phyloP scores from a whole-genome alignment of 2,329 filamentous ascomycete genomes.

The Fusarium dimerum region DNA sequence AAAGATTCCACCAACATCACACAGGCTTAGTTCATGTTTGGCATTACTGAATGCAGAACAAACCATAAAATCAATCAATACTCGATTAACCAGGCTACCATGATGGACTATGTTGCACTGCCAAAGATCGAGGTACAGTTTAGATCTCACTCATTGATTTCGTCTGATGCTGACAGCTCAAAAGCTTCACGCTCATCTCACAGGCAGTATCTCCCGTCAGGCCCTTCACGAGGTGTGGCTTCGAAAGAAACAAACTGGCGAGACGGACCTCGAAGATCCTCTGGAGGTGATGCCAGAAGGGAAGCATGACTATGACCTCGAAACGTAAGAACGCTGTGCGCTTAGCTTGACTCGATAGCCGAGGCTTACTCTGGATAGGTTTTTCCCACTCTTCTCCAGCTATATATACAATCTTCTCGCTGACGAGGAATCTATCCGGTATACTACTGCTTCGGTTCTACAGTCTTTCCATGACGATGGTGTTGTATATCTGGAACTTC shows the following conservation, averaged over 20 bases:
- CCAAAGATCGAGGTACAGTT: conserved; percentile 55
- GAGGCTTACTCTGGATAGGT: conserved; percentile 47
- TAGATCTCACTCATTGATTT: background rate
- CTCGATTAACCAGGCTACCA: background rate
- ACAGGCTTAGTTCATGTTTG: too few relatives aligned
- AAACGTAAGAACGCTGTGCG: conserved; percentile 54
- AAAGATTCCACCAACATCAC: too few relatives aligned
- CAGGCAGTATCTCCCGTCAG: conserved; percentile 72
- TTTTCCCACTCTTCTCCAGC: conserved; percentile 76
- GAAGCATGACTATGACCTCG: conserved; percentile 71
- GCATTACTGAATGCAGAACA: too few relatives aligned
- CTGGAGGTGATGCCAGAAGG: conserved; percentile 66
- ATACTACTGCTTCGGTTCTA: conserved; percentile 67
- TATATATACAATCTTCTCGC: conserved; percentile 79
- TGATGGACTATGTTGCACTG: conserved; percentile 49
- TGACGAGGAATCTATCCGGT: conserved; percentile 57
- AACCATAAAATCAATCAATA: too few relatives aligned
- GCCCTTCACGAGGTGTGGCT: conserved; percentile 76
- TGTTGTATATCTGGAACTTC: conserved; percentile 75
- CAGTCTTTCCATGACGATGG: conserved; percentile 68
- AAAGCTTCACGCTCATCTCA: conserved; percentile 79
- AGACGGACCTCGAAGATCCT: conserved; percentile 66
- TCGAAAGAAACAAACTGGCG: conserved; percentile 53
- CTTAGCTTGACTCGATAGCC: background rate
- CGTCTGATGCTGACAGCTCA: background rate